Evolutionary conservation across 441 rosid genomes (phyloP), one percentile per base, ranked within the genome.

Genomic region (Pelargonium myrrhifolium): DNA sequence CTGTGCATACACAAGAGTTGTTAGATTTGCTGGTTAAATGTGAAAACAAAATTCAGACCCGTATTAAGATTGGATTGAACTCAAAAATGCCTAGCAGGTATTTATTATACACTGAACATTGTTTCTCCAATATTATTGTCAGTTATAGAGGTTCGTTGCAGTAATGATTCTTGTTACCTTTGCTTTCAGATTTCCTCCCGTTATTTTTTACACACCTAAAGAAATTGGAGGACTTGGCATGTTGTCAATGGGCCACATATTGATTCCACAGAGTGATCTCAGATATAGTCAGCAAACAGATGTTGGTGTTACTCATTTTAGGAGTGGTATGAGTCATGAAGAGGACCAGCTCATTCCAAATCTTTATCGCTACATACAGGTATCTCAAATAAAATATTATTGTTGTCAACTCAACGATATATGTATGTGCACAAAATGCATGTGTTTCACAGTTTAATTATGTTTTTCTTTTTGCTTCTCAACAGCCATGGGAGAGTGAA

Each of bases 241-340:
- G 99, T 65, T 95, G 62, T 94, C 99, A 26, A 95, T 95, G 99
- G 99, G 99, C 70, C 99, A 92, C 75, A 95, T 95, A 74, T 83
- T 95, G 94, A 95, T 95, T 74, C 99, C 99, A 9, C 98, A 95
- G 75, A 95, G 99, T 70, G 99, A 95, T 80, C 92, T 92, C 53
- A 89, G 97, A 21, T 95, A 92, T 83, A 95, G 98, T 84, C 95
- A 92, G 84, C 99, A 95, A 74, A 95, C 99, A 31, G 98, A 95
- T 86, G 97, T 92, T 72, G 98, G 99, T 71, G 98, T 95, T 26
- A 95, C 99, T 39, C 99, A 95, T 79, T 95, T 95, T 76, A 89
- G 99, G 77, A 95, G 99, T 82, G 99, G 98, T 71, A 92, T 95
- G 99, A 95, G 98, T 78, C 98, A 95, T 70, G 98, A 95, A 73